Base-by-base conservation (phyloP, 1,139 yeast species). In the Yamadazyma aaseri region DNA sequence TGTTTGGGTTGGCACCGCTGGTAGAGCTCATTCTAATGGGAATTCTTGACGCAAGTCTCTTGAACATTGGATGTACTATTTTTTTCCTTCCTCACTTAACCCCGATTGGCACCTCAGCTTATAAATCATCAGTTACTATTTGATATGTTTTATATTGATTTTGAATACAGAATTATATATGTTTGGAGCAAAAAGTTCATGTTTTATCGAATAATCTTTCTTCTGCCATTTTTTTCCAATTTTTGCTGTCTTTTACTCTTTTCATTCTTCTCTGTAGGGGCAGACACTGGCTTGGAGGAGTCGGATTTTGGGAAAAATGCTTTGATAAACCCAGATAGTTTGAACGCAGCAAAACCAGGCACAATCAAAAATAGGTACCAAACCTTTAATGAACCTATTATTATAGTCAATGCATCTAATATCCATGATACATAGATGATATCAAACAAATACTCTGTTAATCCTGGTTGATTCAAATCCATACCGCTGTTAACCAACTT, bases 371-470 rank as follows among this genome's bases (percentile, higher is more conserved):
- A 74, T 17, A 81, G 42, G 56, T 71, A 74, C 87, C 87, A 86
- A 7, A 79, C 76, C 47, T 72, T 71, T 55, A 75, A 77, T 18
- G 75, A 54, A 6, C 87, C 86, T 26, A 76, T 56, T 0, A 78
- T 14, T 10, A 78, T 53, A 60, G 79, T 73, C 33, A 83, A 58
- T 0, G 81, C 36, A 45, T 79, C 80, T 42, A 81, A 65, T 11
- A 73, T 50, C 72, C 86, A 72, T 1, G 95, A 85, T 34, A 84
- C 58, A 51, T 86, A 86, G 36, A 86, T 66, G 15, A 85, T 60
- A 53, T 86, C 96, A 51, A 82, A 82, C 60, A 85, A 60, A 62
- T 83, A 85, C 56, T 86, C 95, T 14, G 81, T 81, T 28, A 86
- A 62, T 0, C 95, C 96, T 3, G 63, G 57, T 40, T 79, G 86